phyloP scores from a whole-genome alignment of 495 filamentous ascomycete species.

The Lasiosphaeria hispida region DNA sequence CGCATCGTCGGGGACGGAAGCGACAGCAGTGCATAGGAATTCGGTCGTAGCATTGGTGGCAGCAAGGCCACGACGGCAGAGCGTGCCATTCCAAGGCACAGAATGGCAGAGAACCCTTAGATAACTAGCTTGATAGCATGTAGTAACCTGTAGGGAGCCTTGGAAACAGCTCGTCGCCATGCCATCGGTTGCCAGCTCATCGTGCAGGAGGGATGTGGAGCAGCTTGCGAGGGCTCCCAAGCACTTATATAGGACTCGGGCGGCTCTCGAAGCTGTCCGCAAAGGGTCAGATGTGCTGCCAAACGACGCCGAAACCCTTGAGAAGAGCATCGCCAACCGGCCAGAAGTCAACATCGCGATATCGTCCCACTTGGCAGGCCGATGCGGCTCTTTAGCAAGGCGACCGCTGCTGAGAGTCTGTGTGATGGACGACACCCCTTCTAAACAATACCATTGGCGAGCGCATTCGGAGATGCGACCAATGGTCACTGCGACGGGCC shows the following conservation, averaged over 20 bases:
- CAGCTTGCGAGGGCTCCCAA: constrained; percentile 18
- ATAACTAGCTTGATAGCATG: constrained; percentile 22
- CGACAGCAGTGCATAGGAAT: constrained; percentile 5
- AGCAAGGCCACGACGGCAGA: constrained; percentile 22
- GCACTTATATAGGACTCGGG: constrained; percentile 26
- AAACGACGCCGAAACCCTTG: constrained; percentile 2
- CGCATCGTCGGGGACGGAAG: neutral
- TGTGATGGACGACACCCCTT: constrained; percentile 23
- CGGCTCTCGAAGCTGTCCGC: neutral
- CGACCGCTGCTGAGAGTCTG: constrained; percentile 17
- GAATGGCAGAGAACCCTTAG: neutral
- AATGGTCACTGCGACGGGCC: constrained; percentile 33
- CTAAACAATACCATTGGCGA: constrained; percentile 31
- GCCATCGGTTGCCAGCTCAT: constrained; percentile 37
- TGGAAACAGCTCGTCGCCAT: constrained; percentile 23
- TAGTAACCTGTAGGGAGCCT: constrained; percentile 27
- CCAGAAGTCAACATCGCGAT: neutral
- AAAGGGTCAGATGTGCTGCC: neutral
- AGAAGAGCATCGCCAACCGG: neutral
- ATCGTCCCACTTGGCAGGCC: constrained; percentile 3
- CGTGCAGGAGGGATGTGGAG: constrained; percentile 38
- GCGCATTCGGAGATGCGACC: constrained; percentile 22
- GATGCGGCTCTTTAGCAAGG: constrained; percentile 19
- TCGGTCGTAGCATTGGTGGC: neutral
- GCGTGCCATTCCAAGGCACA: constrained; percentile 17